Evolutionary conservation across 2,329 filamentous ascomycete species (phyloP).

Genomic region (Drechmeria coniospora): DNA sequence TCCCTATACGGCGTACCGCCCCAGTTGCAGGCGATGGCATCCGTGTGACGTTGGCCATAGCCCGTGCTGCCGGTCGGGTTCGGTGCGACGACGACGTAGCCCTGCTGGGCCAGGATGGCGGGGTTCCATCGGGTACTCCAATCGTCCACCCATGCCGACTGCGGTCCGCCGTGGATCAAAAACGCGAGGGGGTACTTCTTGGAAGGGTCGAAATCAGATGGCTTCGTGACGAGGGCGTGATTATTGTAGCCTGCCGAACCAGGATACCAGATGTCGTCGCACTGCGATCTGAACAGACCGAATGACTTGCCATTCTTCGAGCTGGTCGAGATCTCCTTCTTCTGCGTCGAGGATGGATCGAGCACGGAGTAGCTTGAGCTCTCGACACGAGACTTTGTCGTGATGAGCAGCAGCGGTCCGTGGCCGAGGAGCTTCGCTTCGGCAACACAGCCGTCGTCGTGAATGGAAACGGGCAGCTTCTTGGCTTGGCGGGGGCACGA

Average conservation of each 20-base stretch:
- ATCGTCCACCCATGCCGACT: slow-evolving; percentile 57
- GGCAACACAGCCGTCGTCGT: slow-evolving; percentile 36
- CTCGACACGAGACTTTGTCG: slow-evolving; percentile 53
- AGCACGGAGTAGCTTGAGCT: slow-evolving; percentile 54
- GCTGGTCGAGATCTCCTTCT: slow-evolving; percentile 42
- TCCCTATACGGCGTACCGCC: slow-evolving; percentile 75
- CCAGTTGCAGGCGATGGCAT: slow-evolving; percentile 70
- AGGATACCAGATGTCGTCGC: slow-evolving; percentile 53
- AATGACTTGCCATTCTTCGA: slow-evolving; percentile 51
- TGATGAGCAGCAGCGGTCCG: slow-evolving; percentile 41
- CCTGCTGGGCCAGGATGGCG: slow-evolving; percentile 73
- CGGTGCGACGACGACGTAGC: slow-evolving; percentile 66
- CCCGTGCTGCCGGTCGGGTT: slow-evolving; percentile 76
- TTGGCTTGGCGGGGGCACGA: slow-evolving; percentile 33
- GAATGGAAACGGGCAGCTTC: slow-evolving; percentile 32
- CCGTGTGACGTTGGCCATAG: slow-evolving; percentile 62
- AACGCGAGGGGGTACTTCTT: slow-evolving; percentile 70
- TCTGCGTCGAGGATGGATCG: slow-evolving; percentile 23
- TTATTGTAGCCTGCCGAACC: slow-evolving; percentile 49
- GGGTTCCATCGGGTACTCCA: slow-evolving; percentile 82
- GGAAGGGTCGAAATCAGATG: slow-evolving; percentile 47
- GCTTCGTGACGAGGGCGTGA: slow-evolving; percentile 54
- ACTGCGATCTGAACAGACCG: slow-evolving; percentile 46
- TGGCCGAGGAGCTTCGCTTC: slow-evolving; percentile 37
- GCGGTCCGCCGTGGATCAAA: slow-evolving; percentile 71